These are phyloP conservation scores for Penicillium decumbens DNA, from an alignment of 2,329 filamentous ascomycete genomes.

Conservation along the genomic window DNA sequence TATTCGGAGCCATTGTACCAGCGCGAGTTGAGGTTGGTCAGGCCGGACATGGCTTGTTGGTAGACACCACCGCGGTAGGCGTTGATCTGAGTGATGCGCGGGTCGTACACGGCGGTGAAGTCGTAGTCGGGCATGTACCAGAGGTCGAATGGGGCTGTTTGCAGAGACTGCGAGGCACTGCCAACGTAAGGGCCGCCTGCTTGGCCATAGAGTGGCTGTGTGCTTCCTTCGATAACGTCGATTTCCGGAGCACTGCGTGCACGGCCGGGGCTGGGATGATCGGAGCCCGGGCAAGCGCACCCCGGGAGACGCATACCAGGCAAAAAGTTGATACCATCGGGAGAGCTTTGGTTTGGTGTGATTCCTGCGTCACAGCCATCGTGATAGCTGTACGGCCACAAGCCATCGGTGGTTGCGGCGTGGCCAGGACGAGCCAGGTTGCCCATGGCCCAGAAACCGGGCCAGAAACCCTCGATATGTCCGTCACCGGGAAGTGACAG, in stretches of 20 bases:
- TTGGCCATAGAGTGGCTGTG: conserved; percentile 47
- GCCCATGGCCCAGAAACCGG: conserved; percentile 71
- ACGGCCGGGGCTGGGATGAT: conserved; percentile 62
- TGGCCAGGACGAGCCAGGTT: conserved; percentile 67
- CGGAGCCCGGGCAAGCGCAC: conserved; percentile 60
- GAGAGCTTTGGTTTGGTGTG: conserved; percentile 65
- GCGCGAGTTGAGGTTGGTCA: conserved; percentile 59
- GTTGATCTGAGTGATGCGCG: conserved; percentile 54
- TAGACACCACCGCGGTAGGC: conserved; percentile 57
- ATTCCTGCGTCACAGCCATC: conserved; percentile 66
- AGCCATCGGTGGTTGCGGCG: conserved; percentile 63
- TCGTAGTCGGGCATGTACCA: conserved; percentile 64
- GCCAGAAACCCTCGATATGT: conserved; percentile 66
- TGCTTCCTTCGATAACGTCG: conserved; percentile 66
- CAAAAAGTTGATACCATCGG: conserved; percentile 61
- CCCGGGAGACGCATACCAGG: conserved; percentile 67
- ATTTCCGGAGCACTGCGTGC: conserved; percentile 67
- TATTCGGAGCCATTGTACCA: conserved; percentile 64
- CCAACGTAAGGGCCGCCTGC: conserved; percentile 51
- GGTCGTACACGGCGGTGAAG: conserved; percentile 62
- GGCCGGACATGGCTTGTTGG: conserved; percentile 59
- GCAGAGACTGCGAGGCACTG: conserved; percentile 61
- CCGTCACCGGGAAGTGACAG: conserved; percentile 65
- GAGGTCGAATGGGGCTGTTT: conserved; percentile 65
- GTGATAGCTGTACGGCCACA: conserved; percentile 71